These are phyloP conservation scores for Pseudopyricularia javanii DNA, from an alignment of 2,329 filamentous ascomycete species.

Conservation along the genomic window DNA sequence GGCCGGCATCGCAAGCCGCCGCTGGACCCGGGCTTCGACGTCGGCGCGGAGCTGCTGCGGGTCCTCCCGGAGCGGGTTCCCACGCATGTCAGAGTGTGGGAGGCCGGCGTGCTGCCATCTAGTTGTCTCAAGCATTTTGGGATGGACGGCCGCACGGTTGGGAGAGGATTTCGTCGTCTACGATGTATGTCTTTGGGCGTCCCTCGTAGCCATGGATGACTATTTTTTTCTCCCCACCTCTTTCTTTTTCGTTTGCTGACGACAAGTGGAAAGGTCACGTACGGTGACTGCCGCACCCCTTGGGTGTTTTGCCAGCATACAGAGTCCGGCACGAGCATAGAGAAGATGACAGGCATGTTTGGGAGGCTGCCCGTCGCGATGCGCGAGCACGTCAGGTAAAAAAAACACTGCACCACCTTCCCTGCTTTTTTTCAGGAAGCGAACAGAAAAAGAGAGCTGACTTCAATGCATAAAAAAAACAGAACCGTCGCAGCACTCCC, in stretches of 20 bases:
- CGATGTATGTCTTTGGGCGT: neutral
- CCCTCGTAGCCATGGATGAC: neutral
- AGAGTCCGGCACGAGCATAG: neutral
- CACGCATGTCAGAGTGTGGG: neutral
- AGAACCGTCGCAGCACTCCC: neutral
- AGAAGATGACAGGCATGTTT: neutral
- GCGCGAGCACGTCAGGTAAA: slow-evolving; percentile 1
- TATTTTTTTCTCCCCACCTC: too few relatives aligned
- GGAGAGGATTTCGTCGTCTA: neutral
- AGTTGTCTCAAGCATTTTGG: neutral
- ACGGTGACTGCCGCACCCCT: neutral
- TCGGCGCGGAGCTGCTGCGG: neutral
- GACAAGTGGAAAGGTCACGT: neutral
- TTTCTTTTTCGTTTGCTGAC: neutral
- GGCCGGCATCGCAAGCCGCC: neutral
- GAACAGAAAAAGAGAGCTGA: neutral
- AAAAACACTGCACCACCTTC: too few relatives aligned
- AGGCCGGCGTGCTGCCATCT: neutral
- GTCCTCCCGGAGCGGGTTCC: neutral
- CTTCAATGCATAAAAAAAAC: neutral
- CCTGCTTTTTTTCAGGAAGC: too few relatives aligned
- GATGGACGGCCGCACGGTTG: neutral
- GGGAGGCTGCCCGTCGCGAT: neutral
- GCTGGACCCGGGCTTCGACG: neutral
- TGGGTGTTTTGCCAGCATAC: slow-evolving; percentile 2